Evolutionary conservation across 768 basidiomycete genomes (phyloP), one percentile per base, ranked within the genome.

Genomic region (Favolaschia claudopus): DNA sequence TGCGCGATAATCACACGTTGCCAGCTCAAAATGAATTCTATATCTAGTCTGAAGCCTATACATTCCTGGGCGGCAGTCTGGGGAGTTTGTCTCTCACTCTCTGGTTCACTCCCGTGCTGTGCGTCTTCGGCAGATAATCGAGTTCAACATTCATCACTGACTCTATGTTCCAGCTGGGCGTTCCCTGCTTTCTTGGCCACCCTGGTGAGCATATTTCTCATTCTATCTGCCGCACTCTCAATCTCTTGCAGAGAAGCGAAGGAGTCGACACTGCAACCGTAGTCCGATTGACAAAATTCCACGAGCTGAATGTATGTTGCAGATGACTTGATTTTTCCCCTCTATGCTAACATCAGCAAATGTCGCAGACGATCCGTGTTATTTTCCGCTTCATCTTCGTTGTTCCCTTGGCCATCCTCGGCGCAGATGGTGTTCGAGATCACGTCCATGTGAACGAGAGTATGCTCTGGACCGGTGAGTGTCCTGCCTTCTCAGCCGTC

Each of bases 251-350:
- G 89, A 82, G 81, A 67, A 65, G 64, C 15, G 82, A 89, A 68
- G 84, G 84, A 8, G 87, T 91, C 9, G 92, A 93, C 49, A 79
- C 65, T 17, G 77, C 65, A 28, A 91, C 88, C 3, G 79, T 93
- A 43, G 81, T 91, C 20, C 85, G 91, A 20, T 74, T 95, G 46
- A 88, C 88, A 32, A 93, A 88, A 62, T 94, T 91, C 68, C 89
- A 91, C 36, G 91, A 94, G 67, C 74, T 93, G 36, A 95, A 95
- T 64, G 92, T 93, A 62, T 32, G 91, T 74, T 7, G 25, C 20
- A 14, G 15, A 13, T 27, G 40, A 10, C 20, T 3, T 55, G 29
- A 6, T 17, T 27, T 5, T 20, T 22, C 1, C 28, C 25, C 15
- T 19, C 9, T 15, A 13, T 34, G 27, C 54, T 44, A 25, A 58